Evolutionary conservation across 2,329 filamentous ascomycete species (phyloP), one percentile per base, ranked within the genome.

Genomic region (Colletotrichum siamense): DNA sequence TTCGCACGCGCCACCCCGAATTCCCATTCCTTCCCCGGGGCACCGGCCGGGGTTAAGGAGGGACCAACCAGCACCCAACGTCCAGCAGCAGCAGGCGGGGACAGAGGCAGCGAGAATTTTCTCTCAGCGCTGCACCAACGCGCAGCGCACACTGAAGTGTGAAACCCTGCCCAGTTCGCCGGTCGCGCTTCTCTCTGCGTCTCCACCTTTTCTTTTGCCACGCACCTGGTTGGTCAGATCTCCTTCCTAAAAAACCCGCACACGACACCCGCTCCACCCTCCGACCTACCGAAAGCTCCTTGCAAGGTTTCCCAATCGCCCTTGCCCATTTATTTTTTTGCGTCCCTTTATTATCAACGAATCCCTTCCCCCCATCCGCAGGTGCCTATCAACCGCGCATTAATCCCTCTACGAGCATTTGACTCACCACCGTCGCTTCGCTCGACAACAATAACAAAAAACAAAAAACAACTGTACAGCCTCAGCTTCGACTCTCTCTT

Each of bases 211-310:
- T 59, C 32, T 66, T 71, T 74, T 32, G 24, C 70, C 70, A 76
- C 70, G 49, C 30, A 32, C 12, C 34, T 76, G 64, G 18, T 76
- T 76, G 70, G 74, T 26, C 59, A 49, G 49, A 65, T 52, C n/a
- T 6, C 28, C 57, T 75, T 77, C 77, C 77, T 78, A 76, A 78
- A 78, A 78, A 78, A 77, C 77, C 77, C 77, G 77, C 77, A 78
- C 75, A 78, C 77, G 75, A 78, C 74, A 77, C 74, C 70, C 34
- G 34, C 55, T 73, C 74, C 74, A 76, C 70, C 36, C 64, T 69
- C 64, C 57, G 57, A 52, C 44, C 73, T 76, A 39, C 70, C 73
- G 74, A 55, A 22, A 69, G 63, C 63, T 73, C 16, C 55, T 36
- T 39, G 49, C 74, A 74, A 76, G 74, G 74, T 30, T 69, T 76